Conservation (phyloP, 768 basidiomycete species). For the Calocybe cyanea region DNA sequence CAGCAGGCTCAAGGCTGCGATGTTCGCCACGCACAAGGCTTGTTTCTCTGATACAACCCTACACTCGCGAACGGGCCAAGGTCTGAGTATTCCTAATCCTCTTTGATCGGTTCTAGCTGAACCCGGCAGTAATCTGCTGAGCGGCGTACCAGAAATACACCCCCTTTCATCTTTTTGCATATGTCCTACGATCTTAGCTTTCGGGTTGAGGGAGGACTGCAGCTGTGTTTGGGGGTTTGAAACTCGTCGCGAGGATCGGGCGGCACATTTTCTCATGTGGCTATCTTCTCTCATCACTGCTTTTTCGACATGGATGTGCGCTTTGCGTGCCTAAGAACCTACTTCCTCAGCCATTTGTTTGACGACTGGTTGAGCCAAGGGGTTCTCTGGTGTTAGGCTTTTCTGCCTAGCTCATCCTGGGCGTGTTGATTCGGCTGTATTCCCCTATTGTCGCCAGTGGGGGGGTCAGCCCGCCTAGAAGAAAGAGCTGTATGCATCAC, state of each 20-base stretch:
- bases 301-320: constrained; percentile 15
- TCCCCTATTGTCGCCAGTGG: too few species aligned
- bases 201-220: constrained; percentile 31
- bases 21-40: constrained; percentile 58
- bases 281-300: constrained; percentile 5
- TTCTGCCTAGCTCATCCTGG: too few species aligned
- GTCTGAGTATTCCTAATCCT: constrained; percentile 74
- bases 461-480: too few species aligned
- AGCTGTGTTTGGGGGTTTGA: constrained; percentile 40
- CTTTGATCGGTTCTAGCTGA: constrained; percentile 61
- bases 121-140: constrained; percentile 48
- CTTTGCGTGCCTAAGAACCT: constrained; percentile 9
- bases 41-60: constrained; percentile 16
- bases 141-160: constrained; percentile 67
- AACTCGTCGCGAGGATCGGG: constrained; percentile 58
- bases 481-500: too few species aligned
- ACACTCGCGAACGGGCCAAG: constrained; percentile 73
- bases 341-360: not conserved
- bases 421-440: too few species aligned
- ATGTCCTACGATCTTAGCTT: constrained; percentile 38
- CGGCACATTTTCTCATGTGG: constrained; percentile 19
- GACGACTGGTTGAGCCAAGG: not conserved
- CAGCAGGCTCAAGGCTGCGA: constrained; percentile 58
- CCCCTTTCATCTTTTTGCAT: constrained; percentile 24
- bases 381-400: too few species aligned